Conservation (phyloP, 495 filamentous ascomycete genomes). For the Penicillium atrosanguineum region DNA sequence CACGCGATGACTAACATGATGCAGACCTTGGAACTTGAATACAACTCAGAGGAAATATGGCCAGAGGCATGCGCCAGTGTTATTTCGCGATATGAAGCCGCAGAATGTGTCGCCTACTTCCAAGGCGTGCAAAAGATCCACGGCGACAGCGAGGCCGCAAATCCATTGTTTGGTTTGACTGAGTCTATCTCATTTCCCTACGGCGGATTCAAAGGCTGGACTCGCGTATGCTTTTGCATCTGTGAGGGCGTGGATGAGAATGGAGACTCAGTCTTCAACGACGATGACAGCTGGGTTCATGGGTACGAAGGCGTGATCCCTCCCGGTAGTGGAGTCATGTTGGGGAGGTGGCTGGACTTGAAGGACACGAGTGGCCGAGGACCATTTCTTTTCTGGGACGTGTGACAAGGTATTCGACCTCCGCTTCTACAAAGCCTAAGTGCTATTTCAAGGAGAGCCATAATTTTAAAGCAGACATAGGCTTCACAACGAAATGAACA, state of each 20-base stretch:
- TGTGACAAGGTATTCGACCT: neutral
- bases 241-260: constrained; percentile 11
- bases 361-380: constrained; percentile 30
- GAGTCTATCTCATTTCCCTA: constrained; percentile 26
- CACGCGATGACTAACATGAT: neutral
- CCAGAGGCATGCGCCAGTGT: constrained; percentile 21
- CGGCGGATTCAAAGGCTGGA: constrained; percentile 37
- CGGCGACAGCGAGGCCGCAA: constrained; percentile 2
- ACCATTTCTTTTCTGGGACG: constrained; percentile 56
- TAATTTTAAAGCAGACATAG: neutral
- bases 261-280: constrained; percentile 11
- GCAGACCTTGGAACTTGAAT: constrained; percentile 25
- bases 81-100: constrained; percentile 8
- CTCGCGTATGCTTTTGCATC: constrained; percentile 41
- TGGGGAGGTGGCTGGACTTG: constrained; percentile 48
- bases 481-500: neutral
- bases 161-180: constrained; percentile 30
- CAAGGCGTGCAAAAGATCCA: constrained; percentile 20
- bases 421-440: neutral
- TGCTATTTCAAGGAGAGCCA: neutral
- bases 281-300: constrained; percentile 29
- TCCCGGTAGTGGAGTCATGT: constrained; percentile 45
- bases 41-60: constrained; percentile 20
- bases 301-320: constrained; percentile 50
- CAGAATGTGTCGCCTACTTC: constrained; percentile 16